phyloP scores from a whole-genome alignment of 1,139 yeast genomes.

The Blastobotrys arbuscula region DNA sequence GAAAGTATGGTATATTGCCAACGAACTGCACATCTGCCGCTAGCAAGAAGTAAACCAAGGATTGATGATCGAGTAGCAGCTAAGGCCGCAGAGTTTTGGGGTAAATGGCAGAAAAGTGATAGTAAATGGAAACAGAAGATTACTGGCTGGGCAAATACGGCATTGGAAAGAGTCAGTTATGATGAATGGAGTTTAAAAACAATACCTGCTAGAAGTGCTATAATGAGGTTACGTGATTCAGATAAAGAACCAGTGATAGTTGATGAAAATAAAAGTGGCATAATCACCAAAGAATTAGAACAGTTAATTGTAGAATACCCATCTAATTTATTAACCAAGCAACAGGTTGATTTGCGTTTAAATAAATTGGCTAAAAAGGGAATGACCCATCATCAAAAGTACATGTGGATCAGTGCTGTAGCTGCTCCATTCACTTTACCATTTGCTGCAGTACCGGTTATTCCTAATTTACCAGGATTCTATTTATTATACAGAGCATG shows the following conservation, averaged over 20 bases:
- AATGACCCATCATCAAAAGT: slow-evolving; percentile 40
- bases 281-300: slow-evolving; percentile 17
- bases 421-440: slow-evolving; percentile 80
- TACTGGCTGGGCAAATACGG: slow-evolving; percentile 38
- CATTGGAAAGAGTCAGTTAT: slow-evolving; percentile 46
- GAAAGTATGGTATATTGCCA: slow-evolving; percentile 31
- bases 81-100: slow-evolving; percentile 47
- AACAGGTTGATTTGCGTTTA: slow-evolving; percentile 27
- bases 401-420: slow-evolving; percentile 46
- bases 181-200: slow-evolving; percentile 47
- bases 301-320: slow-evolving; percentile 30
- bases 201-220: slow-evolving; percentile 39
- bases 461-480: slow-evolving; percentile 95
- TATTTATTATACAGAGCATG: slow-evolving; percentile 77
- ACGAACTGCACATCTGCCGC: slow-evolving; percentile 24
- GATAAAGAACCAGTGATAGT: slow-evolving; percentile 15
- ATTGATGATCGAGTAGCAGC: slow-evolving; percentile 40
- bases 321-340: slow-evolving; percentile 17
- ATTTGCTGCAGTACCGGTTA: slow-evolving; percentile 70
- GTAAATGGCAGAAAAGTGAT: slow-evolving; percentile 38
- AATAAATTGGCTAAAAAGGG: slow-evolving; percentile 35
- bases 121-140: slow-evolving; percentile 40
- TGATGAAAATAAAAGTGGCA: slow-evolving; percentile 12
- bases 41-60: slow-evolving; percentile 29
- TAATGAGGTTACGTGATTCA: slow-evolving; percentile 18